Percentiles rank a stretch among this genome's conserved stretches.
These are phyloP conservation scores for Gracilaria gracilis DNA, from an alignment of 23 red algal species.

Conservation along the genomic window DNA sequence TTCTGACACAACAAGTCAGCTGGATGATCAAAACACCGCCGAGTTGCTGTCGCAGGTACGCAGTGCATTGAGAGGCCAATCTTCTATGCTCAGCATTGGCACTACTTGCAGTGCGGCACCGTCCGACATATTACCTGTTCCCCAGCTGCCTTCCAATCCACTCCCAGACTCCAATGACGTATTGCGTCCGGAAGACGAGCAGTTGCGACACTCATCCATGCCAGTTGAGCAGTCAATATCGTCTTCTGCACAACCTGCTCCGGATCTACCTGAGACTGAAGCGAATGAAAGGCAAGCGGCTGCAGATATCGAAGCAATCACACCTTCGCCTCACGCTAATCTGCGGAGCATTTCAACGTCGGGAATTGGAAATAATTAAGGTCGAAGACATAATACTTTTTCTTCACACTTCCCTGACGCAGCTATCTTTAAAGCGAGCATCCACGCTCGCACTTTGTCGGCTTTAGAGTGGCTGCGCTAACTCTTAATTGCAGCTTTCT, in stretches of 20 bases:
- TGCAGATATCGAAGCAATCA: neutral
- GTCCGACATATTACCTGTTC: neutral
- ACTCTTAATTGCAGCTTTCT: constrained; percentile 1
- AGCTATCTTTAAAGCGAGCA: neutral
- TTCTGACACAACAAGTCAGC: constrained; percentile 39
- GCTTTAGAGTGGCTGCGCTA: neutral
- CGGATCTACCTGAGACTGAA: neutral
- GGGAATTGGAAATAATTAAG: neutral
- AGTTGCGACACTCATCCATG: neutral
- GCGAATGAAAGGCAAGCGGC: neutral
- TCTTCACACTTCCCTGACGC: neutral
- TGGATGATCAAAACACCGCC: constrained; percentile 25
- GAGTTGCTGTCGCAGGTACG: constrained; percentile 45
- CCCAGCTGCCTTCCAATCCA: neutral
- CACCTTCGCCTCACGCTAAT: neutral
- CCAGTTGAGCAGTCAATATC: neutral
- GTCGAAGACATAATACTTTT: neutral
- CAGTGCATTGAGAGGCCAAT: constrained; percentile 30
- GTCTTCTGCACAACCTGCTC: neutral
- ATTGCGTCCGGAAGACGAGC: neutral
- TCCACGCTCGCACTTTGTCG: neutral
- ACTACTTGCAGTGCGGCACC: constrained; percentile 2
- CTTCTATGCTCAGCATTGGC: constrained; percentile 37
- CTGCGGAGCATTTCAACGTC: neutral
- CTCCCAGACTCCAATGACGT: neutral